Percentiles rank a stretch among this genome's conserved stretches.
phyloP scores from a whole-genome alignment of 73 alveolate species.

The Tetrahymena borealis region DNA sequence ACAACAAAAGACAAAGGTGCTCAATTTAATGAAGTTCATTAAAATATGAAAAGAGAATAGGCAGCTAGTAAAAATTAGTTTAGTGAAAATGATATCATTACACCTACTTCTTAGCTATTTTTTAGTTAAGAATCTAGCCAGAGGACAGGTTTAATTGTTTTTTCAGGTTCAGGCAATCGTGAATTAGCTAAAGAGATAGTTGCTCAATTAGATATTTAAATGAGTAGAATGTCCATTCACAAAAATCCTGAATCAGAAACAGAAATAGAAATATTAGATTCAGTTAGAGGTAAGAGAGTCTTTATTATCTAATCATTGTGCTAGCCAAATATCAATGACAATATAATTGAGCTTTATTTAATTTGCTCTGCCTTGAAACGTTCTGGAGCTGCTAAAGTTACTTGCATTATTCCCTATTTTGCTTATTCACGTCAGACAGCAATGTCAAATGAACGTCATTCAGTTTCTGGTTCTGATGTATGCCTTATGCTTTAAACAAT shows the following conservation, averaged over 20 bases:
- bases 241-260: background rate
- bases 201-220: background rate
- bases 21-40: background rate
- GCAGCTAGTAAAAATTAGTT: background rate
- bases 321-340: background rate
- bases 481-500: background rate
- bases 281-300: background rate
- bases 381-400: background rate
- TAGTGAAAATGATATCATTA: background rate
- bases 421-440: background rate
- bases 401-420: background rate
- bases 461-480: background rate
- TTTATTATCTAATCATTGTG: background rate
- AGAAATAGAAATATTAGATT: background rate
- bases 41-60: background rate
- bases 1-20: background rate
- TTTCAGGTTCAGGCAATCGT: background rate
- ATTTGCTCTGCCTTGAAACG: background rate
- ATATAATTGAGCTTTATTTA: background rate
- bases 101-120: background rate
- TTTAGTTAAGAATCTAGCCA: background rate
- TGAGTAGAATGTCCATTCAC: background rate
- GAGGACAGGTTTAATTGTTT: background rate
- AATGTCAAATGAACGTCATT: background rate
- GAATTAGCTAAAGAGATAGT: background rate